phyloP scores from a whole-genome alignment of 108 stramenopile species.

The Nitzschia palea region DNA sequence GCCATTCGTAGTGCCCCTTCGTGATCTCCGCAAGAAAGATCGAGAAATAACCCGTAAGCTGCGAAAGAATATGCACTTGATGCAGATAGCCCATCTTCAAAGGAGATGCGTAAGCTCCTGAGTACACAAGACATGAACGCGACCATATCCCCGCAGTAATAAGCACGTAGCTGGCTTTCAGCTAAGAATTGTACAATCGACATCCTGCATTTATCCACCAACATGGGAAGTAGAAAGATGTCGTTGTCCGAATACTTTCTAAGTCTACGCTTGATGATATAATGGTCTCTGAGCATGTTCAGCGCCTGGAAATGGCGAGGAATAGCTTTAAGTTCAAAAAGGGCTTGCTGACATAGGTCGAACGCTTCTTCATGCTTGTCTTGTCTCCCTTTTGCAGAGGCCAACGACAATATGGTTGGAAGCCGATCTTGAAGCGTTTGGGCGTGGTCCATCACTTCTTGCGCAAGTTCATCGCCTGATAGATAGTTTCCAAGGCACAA shows the following conservation, averaged over 20 bases:
- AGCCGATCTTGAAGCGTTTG: slow-evolving; percentile 22
- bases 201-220: slow-evolving; percentile 7
- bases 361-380: slow-evolving; percentile 21
- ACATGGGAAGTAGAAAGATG: slow-evolving; percentile 17
- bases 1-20: slow-evolving; percentile 31
- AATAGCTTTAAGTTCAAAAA: slow-evolving; percentile 5
- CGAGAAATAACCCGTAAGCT: slow-evolving; percentile 18
- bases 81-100: slow-evolving; percentile 27
- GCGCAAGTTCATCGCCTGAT: slow-evolving; percentile 10
- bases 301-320: slow-evolving; percentile 18
- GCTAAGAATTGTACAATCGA: slow-evolving; percentile 22
- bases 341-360: slow-evolving; percentile 5
- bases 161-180: slow-evolving; percentile 17
- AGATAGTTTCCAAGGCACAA: slow-evolving; percentile 29
- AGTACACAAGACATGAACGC: slow-evolving; percentile 23
- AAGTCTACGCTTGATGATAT: slow-evolving; percentile 2
- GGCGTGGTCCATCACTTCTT: slow-evolving; percentile 7
- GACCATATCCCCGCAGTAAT: slow-evolving; percentile 5
- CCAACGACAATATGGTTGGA: slow-evolving; percentile 23
- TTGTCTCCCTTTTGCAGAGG: slow-evolving; percentile 20
- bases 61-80: slow-evolving; percentile 24
- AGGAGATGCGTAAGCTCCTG: slow-evolving; percentile 16
- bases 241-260: slow-evolving; percentile 19
- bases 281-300: slow-evolving; percentile 13
- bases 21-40: slow-evolving; percentile 2